These are phyloP conservation scores for Syzygium aqueum DNA, from an alignment of 345 rosid genomes.

Conservation along the genomic window DNA sequence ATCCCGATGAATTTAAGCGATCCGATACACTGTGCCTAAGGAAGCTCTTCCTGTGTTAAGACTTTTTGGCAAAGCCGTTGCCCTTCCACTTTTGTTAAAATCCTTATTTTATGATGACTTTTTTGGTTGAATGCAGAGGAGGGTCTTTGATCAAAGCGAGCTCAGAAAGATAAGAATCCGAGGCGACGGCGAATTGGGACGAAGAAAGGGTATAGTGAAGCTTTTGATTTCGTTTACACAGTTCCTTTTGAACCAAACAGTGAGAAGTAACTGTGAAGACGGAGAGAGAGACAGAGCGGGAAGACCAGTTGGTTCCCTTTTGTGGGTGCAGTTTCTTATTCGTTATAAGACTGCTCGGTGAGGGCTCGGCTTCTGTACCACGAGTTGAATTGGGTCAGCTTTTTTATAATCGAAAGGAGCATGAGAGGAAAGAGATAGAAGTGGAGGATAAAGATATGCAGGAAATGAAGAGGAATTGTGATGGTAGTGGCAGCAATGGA, in stretches of 20 bases:
- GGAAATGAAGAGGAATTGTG: conserved; percentile 33
- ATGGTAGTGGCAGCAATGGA: conserved; percentile 33
- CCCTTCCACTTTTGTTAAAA: neutral
- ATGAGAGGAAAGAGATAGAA: conserved; percentile 47
- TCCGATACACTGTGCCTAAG: neutral
- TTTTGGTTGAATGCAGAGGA: neutral
- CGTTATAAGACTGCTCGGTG: neutral
- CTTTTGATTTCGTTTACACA: conserved; percentile 3
- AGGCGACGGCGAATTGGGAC: conserved; percentile 12
- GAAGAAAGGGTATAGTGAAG: neutral
- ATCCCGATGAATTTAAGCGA: neutral
- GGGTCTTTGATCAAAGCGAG: neutral
- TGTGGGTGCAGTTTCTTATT: neutral
- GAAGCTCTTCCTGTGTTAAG: neutral
- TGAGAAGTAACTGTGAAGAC: neutral
- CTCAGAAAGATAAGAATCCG: conserved; percentile 37
- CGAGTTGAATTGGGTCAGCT: neutral
- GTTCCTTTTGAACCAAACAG: conserved; percentile 38
- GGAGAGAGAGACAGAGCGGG: neutral
- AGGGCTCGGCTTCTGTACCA: neutral
- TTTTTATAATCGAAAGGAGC: conserved; percentile 6
- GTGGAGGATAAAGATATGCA: conserved; percentile 2
- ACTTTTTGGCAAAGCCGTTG: neutral
- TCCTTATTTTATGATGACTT: conserved; percentile 3
- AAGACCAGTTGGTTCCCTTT: neutral